Evolutionary conservation across 2,329 filamentous ascomycete genomes (phyloP).

Genomic region (Akanthomyces uredinophilus): DNA sequence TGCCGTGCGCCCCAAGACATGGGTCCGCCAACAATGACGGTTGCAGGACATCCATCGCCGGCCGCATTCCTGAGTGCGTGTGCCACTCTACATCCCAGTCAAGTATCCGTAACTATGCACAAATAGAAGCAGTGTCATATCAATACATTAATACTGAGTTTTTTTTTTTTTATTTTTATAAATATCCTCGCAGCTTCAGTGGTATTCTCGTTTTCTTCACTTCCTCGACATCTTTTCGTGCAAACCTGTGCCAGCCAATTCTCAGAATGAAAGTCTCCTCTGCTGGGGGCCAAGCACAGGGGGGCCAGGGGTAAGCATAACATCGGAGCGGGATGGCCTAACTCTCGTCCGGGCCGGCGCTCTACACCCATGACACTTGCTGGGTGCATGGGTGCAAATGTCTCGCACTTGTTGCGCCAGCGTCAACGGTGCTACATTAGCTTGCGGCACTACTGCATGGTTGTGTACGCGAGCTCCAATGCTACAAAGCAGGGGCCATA

Average conservation of each 20-base stretch:
- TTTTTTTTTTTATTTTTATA: no score
- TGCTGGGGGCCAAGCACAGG: neutral
- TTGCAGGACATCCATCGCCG: neutral
- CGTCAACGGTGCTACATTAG: conserved; percentile 14
- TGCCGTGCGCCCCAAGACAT: neutral
- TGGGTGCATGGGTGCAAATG: neutral
- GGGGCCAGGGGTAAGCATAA: neutral
- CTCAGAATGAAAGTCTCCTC: neutral
- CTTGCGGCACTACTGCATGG: conserved; percentile 8
- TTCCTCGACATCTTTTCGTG: no score
- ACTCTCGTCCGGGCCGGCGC: neutral
- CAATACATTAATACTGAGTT: no score
- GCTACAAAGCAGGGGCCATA: neutral
- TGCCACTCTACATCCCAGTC: neutral
- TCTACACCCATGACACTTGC: neutral
- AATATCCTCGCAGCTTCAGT: no score
- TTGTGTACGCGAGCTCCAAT: neutral
- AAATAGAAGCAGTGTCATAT: no score
- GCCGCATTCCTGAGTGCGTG: neutral
- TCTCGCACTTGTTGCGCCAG: conserved; percentile 1
- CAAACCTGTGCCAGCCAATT: neutral
- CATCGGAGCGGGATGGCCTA: neutral
- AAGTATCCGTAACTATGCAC: no score
- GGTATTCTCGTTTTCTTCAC: no score
- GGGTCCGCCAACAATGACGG: neutral